Evolutionary conservation across 768 basidiomycete species (phyloP).

Genomic region (Trametes elegans): DNA sequence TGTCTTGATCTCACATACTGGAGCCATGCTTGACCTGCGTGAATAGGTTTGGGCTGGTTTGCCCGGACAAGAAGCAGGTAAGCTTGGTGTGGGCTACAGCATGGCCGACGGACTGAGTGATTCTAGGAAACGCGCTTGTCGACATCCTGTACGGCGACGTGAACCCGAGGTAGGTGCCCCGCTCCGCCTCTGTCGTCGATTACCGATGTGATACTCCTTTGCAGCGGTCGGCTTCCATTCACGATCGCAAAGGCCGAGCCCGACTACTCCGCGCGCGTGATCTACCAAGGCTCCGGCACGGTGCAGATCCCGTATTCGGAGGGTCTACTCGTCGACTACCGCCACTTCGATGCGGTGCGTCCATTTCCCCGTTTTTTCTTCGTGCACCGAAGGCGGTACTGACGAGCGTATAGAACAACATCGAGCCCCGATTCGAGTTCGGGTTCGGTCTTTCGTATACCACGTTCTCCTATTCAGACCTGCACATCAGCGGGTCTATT

Average conservation of each 20-base stretch:
- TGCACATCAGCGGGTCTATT: slow-evolving; percentile 32
- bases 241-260: slow-evolving; percentile 43
- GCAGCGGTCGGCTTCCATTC: slow-evolving; percentile 45
- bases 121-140: slow-evolving; percentile 33
- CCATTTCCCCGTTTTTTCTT: background rate
- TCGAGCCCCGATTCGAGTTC: slow-evolving; percentile 59
- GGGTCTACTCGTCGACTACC: slow-evolving; percentile 56
- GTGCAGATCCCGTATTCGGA: slow-evolving; percentile 56
- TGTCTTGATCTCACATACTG: slow-evolving; percentile 30
- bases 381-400: background rate
- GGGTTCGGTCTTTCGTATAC: slow-evolving; percentile 78
- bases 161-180: slow-evolving; percentile 43
- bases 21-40: slow-evolving; percentile 29
- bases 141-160: slow-evolving; percentile 49
- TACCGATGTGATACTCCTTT: background rate
- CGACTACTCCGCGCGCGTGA: slow-evolving; percentile 59
- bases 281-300: slow-evolving; percentile 29
- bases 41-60: slow-evolving; percentile 36
- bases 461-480: slow-evolving; percentile 58
- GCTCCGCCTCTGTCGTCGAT: background rate
- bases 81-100: slow-evolving; percentile 10
- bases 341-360: slow-evolving; percentile 48
- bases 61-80: slow-evolving; percentile 50
- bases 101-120: background rate
- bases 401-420: slow-evolving; percentile 27